These are phyloP conservation scores for Pseudogymnoascus sp. DNA, from an alignment of 2,329 filamentous ascomycete genomes.

Conservation along the genomic window DNA sequence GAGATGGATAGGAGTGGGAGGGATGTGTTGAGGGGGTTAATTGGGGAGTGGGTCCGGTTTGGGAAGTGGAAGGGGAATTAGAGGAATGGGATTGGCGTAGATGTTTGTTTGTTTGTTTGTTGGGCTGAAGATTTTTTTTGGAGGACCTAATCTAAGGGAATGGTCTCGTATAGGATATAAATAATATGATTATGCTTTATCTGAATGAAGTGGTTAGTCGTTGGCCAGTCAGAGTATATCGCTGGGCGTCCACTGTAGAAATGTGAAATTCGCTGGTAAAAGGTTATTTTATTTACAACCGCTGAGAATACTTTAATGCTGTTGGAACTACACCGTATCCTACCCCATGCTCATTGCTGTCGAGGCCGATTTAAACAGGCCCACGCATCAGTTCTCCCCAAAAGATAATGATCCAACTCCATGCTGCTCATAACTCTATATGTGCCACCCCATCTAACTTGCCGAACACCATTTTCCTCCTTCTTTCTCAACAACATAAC, in stretches of 20 bases:
- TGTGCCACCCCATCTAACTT: background rate
- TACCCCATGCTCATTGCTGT: background rate
- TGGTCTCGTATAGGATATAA: background rate
- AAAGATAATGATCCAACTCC: background rate
- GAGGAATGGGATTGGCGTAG: background rate
- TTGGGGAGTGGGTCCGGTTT: slow-evolving; percentile 51
- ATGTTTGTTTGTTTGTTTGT: background rate
- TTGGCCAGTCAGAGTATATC: too few relatives aligned
- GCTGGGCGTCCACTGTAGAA: background rate
- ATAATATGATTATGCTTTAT: background rate
- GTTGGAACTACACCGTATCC: background rate
- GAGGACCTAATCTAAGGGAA: background rate
- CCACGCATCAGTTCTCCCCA: background rate
- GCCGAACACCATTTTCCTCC: background rate
- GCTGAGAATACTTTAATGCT: background rate
- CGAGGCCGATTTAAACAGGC: background rate
- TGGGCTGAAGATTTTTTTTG: background rate
- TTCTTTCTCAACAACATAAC: background rate
- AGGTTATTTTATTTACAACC: background rate
- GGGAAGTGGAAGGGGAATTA: slow-evolving; percentile 47
- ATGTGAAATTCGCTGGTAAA: background rate
- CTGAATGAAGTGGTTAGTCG: background rate
- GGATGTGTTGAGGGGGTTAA: slow-evolving; percentile 50
- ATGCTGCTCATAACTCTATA: background rate
- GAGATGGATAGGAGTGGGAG: slow-evolving; percentile 50